These are phyloP conservation scores for Aquilaria agallochum DNA, from an alignment of 441 rosid genomes.

Conservation along the genomic window DNA sequence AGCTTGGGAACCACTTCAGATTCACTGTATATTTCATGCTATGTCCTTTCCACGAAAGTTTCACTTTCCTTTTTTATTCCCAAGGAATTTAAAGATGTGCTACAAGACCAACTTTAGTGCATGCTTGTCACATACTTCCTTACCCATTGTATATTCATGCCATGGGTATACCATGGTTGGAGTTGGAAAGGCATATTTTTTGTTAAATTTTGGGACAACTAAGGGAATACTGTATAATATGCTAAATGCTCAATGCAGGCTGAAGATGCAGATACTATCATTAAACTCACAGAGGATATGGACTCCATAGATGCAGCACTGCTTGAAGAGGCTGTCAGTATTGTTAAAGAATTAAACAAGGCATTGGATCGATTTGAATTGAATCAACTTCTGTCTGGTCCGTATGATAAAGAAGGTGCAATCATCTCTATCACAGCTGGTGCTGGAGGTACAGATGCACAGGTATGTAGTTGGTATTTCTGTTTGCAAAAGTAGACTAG, in stretches of 20 bases:
- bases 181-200: too few relatives aligned
- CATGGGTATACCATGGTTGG: too few relatives aligned
- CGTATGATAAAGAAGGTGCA: constrained; percentile 91
- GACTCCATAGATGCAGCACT: constrained; percentile 76
- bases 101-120: too few relatives aligned
- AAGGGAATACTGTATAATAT: too few relatives aligned
- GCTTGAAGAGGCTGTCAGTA: constrained; percentile 73
- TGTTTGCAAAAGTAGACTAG: not conserved
- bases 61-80: too few relatives aligned
- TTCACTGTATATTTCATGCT: too few relatives aligned
- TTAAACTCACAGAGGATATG: constrained; percentile 88
- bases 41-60: too few relatives aligned
- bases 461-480: constrained; percentile 44
- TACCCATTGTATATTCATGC: too few relatives aligned
- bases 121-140: too few relatives aligned
- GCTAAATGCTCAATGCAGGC: constrained; percentile 35
- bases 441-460: constrained; percentile 98
- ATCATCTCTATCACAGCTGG: constrained; percentile 85
- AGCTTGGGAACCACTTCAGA: too few relatives aligned
- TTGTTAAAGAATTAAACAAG: constrained; percentile 66
- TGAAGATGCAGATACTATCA: constrained; percentile 91
- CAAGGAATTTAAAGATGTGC: too few relatives aligned
- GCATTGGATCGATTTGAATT: constrained; percentile 71
- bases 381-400: constrained; percentile 91
- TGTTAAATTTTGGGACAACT: too few relatives aligned